phyloP scores from a whole-genome alignment of 2,329 filamentous ascomycete species.

The Aureobasidium sp. region DNA sequence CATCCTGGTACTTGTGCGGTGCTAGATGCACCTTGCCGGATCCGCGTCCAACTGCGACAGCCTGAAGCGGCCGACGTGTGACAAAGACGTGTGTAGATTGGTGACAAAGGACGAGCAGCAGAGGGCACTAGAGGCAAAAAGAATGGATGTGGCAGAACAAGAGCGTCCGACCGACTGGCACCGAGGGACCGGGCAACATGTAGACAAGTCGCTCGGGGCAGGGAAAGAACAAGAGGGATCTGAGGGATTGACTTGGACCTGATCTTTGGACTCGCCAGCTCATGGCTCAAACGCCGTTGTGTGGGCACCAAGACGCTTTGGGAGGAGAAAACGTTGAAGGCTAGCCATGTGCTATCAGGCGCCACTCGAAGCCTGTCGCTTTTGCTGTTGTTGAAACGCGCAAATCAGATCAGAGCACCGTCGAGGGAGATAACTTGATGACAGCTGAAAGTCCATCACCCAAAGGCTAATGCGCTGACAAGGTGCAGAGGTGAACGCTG shows the following conservation, averaged over 20 bases:
- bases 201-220: neutral
- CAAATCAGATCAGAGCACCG: neutral
- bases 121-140: neutral
- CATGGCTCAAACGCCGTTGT: constrained; percentile 11
- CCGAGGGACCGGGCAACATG: neutral
- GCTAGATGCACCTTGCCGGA: constrained; percentile 10
- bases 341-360: constrained; percentile 9
- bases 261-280: neutral
- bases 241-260: neutral
- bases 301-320: constrained; percentile 7
- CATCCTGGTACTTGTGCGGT: constrained; percentile 1
- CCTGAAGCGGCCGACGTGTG: neutral
- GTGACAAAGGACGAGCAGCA: constrained; percentile 1
- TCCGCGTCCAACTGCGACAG: neutral
- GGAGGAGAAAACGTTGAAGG: constrained; percentile 11
- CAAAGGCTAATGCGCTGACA: neutral
- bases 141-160: neutral
- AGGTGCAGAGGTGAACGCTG: neutral
- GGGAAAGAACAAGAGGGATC: neutral
- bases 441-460: neutral
- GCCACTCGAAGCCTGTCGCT: constrained; percentile 7
- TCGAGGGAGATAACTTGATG: neutral
- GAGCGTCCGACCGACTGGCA: neutral
- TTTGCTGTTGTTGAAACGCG: constrained; percentile 7
- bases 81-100: constrained; percentile 1